Base-by-base conservation (phyloP, 2,329 filamentous ascomycete genomes). In the Talaromyces pinophilus region DNA sequence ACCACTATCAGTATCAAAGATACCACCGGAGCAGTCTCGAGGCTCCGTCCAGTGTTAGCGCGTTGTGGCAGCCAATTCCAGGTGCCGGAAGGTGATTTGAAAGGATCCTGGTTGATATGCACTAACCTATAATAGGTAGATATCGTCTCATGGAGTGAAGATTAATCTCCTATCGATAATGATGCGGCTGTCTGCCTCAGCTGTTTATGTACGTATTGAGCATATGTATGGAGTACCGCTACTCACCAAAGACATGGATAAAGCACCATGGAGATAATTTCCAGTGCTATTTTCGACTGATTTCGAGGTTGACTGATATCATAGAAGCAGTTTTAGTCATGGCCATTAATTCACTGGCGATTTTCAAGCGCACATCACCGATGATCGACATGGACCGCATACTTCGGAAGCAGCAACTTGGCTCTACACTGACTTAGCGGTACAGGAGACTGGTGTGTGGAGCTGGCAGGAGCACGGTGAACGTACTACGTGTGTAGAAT, bases 331-430 rank as follows among this genome's bases (percentile, higher is more conserved):
- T 19, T n/a, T 22, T 57, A 57, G 54, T 57, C 54, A 57, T 35
- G 52, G 13, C 19, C 17, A 35, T 55, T 19, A 10, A 54, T 28
- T 19, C 25, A 17, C 22, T 44, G 38, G 40, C 57, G 44, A 44
- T 33, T 33, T 42, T 22, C 2, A 61, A 46, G 42, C 28, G 59
- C 59, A 61, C 42, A 48, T 61, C 59, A 46, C 59, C 59, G 59
- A 35, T 35, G 59, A 61, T 61, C 59, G 59, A 48, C 59, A 61
- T 57, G 17, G 30, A 15, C 40, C 50, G 42, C 59, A 61, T 46
- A 17, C 25, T 60, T 44, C 38, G 40, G 57, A 60, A 60, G 40
- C 54, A 57, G 33, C 54, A 57, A 40, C n/a, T 57, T 57, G 48
- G 30, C 52, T 57, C 52, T 33, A 55, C 30, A 19, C 52, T 35